Conservation (phyloP, 2,329 filamentous ascomycete genomes). For the Sporothrix protearum region DNA sequence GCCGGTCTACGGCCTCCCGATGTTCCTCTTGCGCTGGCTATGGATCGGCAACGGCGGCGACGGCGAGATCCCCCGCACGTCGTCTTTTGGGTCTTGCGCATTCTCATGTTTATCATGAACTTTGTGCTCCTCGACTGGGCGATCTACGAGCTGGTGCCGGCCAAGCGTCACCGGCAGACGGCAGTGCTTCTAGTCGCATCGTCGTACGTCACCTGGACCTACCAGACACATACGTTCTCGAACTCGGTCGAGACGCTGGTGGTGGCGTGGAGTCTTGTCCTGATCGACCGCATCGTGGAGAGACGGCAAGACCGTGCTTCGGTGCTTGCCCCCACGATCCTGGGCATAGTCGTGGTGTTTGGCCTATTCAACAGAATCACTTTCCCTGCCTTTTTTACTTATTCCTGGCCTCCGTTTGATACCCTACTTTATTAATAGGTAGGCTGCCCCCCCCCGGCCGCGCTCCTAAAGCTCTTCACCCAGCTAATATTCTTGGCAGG, state of each 20-base stretch:
- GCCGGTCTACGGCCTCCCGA: constrained; percentile 90
- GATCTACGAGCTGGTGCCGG: constrained; percentile 81
- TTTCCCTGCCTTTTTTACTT: constrained; percentile 88
- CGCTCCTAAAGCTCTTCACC: background rate
- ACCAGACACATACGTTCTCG: constrained; percentile 96
- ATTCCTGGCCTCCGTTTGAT: constrained; percentile 79
- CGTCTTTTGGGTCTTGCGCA: constrained; percentile 84
- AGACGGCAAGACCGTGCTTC: constrained; percentile 74
- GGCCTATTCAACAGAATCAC: constrained; percentile 96
- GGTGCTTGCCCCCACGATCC: constrained; percentile 68
- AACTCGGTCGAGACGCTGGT: constrained; percentile 94
- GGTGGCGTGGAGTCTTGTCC: constrained; percentile 87
- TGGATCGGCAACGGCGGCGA: constrained; percentile 80
- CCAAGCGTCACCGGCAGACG: constrained; percentile 65
- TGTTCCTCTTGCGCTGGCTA: constrained; percentile 88
- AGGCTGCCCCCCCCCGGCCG: constrained; percentile 35
- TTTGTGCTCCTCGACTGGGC: constrained; percentile 99
- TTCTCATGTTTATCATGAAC: constrained; percentile 90
- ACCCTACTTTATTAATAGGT: constrained; percentile 82
- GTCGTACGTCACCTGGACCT: constrained; percentile 98
- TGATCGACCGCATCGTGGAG: constrained; percentile 81
- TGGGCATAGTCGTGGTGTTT: constrained; percentile 78
- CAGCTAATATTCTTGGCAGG: constrained; percentile 36
- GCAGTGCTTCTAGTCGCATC: constrained; percentile 85
- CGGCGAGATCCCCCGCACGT: constrained; percentile 72